These are phyloP conservation scores for Luffa aegyptiaca DNA, from an alignment of 306 rosid genomes.

Conservation along the genomic window DNA sequence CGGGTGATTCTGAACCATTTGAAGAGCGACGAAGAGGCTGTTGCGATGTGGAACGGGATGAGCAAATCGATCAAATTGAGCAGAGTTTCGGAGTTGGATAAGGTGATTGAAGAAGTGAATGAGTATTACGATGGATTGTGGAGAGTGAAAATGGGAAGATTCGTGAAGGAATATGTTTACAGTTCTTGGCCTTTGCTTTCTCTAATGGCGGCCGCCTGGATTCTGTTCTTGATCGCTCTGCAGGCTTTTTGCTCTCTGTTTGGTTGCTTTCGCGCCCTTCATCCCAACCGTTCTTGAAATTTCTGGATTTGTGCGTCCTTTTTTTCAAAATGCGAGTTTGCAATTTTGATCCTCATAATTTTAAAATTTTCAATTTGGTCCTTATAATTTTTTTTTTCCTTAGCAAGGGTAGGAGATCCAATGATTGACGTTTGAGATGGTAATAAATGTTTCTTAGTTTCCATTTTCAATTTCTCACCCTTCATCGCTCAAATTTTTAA, in stretches of 20 bases:
- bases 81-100: slow-evolving; percentile 48
- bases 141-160: slow-evolving; percentile 42
- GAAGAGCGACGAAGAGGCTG: slow-evolving; percentile 59
- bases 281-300: not conserved
- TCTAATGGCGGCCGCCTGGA: slow-evolving; percentile 32
- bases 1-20: slow-evolving; percentile 50
- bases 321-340: too few relatives aligned
- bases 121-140: slow-evolving; percentile 42
- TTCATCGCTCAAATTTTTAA: too few relatives aligned
- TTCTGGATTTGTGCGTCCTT: too few relatives aligned
- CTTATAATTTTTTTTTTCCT: too few relatives aligned
- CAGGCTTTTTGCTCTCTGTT: slow-evolving; percentile 11
- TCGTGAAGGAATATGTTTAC: slow-evolving; percentile 36
- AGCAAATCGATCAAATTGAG: slow-evolving; percentile 54
- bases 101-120: slow-evolving; percentile 69
- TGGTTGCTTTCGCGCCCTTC: not conserved
- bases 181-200: slow-evolving; percentile 58
- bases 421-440: too few relatives aligned
- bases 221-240: slow-evolving; percentile 30
- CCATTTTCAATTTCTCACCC: too few relatives aligned
- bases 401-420: too few relatives aligned
- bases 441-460: too few relatives aligned
- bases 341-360: too few relatives aligned
- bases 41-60: slow-evolving; percentile 65
- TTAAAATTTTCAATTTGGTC: too few relatives aligned